Base-by-base conservation (phyloP, 108 stramenopile genomes). In the Cyclostephanos tholiformis region DNA sequence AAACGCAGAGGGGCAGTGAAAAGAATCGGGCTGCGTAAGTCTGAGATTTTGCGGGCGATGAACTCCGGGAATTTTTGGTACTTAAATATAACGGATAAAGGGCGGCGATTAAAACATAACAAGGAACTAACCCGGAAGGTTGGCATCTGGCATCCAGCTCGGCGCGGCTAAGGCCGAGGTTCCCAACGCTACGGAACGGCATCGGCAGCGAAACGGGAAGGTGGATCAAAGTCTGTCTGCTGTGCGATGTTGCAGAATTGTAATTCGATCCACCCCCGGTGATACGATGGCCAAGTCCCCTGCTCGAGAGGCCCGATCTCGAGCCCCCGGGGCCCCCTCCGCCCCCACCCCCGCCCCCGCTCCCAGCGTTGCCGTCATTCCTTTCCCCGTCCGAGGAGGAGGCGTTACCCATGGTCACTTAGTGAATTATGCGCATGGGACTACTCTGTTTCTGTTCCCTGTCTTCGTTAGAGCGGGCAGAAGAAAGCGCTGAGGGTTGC, bases 131-230 rank as follows among this genome's bases (percentile, higher is more conserved):
- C 91, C 91, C 91, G 25, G 83, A 85, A 17, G 89, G 88, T 68
- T 80, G 75, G 63, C 89, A 90, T 25, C 86, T 70, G 50, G 85
- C 72, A 56, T 93, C 91, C 76, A 93, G 67, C 66, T 93, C 91
- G 9, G 80, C 63, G 23, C 78, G 69, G 19, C 50, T 76, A 63
- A 93, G 74, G 41, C 87, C 87, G 57, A 93, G 70, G 22, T 76
- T 57, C 16, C 81, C 81, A 58, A 71, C 79, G 32, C 63, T 77
- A 1, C 63, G 38, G 43, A 77, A 77, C 12, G 76, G 63, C 52
- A 55, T 44, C 0, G 68, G 44, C 43, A 77, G 56, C 27, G 56
- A 57, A 25, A 29, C 56, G 22, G 23, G 27, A 25, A 57, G 27
- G 56, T 57, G 56, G 4, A 29, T 25, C 25, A 57, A 57, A 12